Conservation (phyloP, 139 green algal species). For the Picochlorum costavermella region DNA sequence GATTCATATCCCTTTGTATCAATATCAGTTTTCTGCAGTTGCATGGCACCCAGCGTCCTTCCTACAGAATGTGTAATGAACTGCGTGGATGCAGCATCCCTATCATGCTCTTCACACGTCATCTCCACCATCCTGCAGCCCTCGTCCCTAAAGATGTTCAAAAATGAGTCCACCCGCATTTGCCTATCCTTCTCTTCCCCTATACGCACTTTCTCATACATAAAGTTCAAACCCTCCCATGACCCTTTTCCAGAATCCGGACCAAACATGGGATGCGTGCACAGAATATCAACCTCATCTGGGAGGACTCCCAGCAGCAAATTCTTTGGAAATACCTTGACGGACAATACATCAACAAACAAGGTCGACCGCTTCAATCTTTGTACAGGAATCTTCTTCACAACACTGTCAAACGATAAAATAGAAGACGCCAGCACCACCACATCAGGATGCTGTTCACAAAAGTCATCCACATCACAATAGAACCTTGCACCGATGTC, state of each 20-base stretch:
- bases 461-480: conserved; percentile 85
- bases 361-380: conserved; percentile 86
- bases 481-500: conserved; percentile 84
- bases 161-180: conserved; percentile 17
- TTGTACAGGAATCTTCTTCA: conserved; percentile 71
- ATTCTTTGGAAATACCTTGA: conserved; percentile 96
- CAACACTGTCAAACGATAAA: conserved; percentile 73
- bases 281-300: conserved; percentile 90
- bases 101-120: conserved; percentile 95
- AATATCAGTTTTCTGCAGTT: conserved; percentile 60
- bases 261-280: conserved; percentile 99
- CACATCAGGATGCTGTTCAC: conserved; percentile 94
- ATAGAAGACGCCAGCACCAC: conserved; percentile 90
- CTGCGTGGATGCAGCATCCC: conserved; percentile 82
- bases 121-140: conserved; percentile 97
- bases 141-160: conserved; percentile 63
- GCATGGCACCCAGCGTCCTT: conserved; percentile 68
- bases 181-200: conserved; percentile 6
- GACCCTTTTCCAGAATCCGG: conserved; percentile 81
- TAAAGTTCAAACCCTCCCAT: conserved; percentile 76
- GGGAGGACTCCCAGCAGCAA: conserved; percentile 71
- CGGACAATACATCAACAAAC: conserved; percentile 95
- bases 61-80: conserved; percentile 99
- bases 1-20: conserved; percentile 94
- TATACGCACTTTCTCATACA: conserved; percentile 84